Conservation (phyloP, 192 early-diverging fungal genomes). For the Ambispora gerdemannii region DNA sequence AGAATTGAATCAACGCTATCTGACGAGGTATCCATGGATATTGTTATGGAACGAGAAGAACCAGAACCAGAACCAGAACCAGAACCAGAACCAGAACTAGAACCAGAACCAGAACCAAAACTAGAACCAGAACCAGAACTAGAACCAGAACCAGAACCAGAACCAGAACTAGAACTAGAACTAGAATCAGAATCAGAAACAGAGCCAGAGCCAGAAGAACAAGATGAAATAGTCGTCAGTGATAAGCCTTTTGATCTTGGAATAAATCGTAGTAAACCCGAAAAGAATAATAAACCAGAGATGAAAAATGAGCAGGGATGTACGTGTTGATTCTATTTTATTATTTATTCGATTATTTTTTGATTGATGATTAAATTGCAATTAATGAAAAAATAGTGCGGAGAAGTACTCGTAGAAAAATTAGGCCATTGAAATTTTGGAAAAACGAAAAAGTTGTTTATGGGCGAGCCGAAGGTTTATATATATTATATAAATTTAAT, state of each 20-base stretch:
- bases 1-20: not conserved
- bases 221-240: not conserved
- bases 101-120: not conserved
- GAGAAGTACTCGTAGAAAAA: conserved; percentile 6
- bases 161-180: not conserved
- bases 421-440: conserved; percentile 17
- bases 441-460: conserved; percentile 24
- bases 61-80: not conserved
- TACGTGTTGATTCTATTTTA: conserved; percentile 2
- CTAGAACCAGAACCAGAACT: not conserved
- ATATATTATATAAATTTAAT: not conserved
- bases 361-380: not conserved
- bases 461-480: not conserved
- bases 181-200: not conserved
- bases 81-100: not conserved
- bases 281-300: not conserved
- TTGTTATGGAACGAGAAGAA: not conserved
- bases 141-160: not conserved
- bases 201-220: not conserved
- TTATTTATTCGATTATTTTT: not conserved
- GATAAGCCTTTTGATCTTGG: not conserved
- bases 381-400: conserved; percentile 8
- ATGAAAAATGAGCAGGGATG: not conserved
- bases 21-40: not conserved
- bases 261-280: not conserved